These are phyloP conservation scores for Helotiales sp. DNA, from an alignment of 2,329 filamentous ascomycete genomes.

Conservation along the genomic window DNA sequence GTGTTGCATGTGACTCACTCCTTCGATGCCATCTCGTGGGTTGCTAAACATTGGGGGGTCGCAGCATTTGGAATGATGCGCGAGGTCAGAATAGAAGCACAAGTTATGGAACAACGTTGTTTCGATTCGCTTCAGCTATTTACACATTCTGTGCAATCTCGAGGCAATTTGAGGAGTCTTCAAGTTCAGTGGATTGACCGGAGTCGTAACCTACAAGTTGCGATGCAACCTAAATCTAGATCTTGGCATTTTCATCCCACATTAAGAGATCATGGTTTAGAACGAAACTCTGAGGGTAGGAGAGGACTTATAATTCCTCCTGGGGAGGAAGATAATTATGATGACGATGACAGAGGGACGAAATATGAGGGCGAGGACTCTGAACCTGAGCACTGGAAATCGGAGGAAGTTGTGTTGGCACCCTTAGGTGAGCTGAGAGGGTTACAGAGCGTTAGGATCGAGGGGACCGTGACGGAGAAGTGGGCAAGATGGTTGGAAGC, in stretches of 20 bases:
- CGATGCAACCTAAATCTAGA: neutral
- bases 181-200: neutral
- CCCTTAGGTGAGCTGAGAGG: neutral
- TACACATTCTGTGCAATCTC: neutral
- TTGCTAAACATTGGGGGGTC: neutral
- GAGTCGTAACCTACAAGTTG: neutral
- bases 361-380: neutral
- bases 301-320: neutral
- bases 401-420: neutral
- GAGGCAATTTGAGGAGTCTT: neutral
- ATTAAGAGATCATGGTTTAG: neutral
- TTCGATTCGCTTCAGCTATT: neutral
- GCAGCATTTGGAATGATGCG: neutral
- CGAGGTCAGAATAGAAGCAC: neutral
- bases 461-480: neutral
- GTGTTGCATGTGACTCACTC: neutral
- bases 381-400: neutral
- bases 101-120: neutral
- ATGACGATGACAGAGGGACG: neutral
- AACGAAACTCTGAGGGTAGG: neutral
- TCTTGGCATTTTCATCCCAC: slow-evolving; percentile 1
- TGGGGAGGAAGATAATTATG: neutral
- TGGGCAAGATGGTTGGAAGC: slow-evolving; percentile 1
- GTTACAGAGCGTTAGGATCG: neutral
- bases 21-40: neutral